Conservation (phyloP, 345 rosid genomes). For the Lepidium didymum region DNA sequence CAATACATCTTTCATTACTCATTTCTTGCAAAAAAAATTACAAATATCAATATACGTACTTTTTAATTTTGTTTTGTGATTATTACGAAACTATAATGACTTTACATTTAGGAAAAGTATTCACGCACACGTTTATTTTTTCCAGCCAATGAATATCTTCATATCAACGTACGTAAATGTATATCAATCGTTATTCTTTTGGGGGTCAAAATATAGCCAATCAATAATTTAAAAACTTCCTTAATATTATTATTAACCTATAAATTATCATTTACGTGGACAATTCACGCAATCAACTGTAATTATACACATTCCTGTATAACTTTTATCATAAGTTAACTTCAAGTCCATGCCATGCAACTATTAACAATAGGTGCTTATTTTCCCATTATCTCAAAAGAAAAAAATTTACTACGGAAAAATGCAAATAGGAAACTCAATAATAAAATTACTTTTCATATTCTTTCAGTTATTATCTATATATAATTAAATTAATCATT, state of each 20-base stretch:
- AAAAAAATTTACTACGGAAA: too few species aligned
- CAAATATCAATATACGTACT: too few species aligned
- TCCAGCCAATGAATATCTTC: not conserved
- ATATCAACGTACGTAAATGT: not conserved
- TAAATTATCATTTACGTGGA: slow-evolving; percentile 1
- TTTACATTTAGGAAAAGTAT: not conserved
- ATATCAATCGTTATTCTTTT: not conserved
- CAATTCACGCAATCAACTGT: slow-evolving; percentile 4
- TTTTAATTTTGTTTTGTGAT: not conserved
- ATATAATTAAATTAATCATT: not conserved
- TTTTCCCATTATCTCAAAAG: not conserved
- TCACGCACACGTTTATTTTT: slow-evolving; percentile 5
- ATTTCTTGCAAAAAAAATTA: too few species aligned
- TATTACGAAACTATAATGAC: not conserved
- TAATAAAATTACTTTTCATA: too few species aligned
- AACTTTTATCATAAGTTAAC: not conserved
- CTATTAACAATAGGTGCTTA: not conserved
- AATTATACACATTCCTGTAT: slow-evolving; percentile 5
- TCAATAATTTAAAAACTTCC: not conserved
- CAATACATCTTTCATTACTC: too few species aligned
- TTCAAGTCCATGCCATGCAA: slow-evolving; percentile 1
- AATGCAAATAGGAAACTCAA: too few species aligned
- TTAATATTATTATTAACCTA: not conserved
- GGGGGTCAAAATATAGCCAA: not conserved
- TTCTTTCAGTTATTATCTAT: too few species aligned